A percentile compares a stretch with the other conserved stretches of the same genome.
Evolutionary conservation across 2,329 filamentous ascomycete genomes (phyloP).

Genomic region (Ascochyta pisi): DNA sequence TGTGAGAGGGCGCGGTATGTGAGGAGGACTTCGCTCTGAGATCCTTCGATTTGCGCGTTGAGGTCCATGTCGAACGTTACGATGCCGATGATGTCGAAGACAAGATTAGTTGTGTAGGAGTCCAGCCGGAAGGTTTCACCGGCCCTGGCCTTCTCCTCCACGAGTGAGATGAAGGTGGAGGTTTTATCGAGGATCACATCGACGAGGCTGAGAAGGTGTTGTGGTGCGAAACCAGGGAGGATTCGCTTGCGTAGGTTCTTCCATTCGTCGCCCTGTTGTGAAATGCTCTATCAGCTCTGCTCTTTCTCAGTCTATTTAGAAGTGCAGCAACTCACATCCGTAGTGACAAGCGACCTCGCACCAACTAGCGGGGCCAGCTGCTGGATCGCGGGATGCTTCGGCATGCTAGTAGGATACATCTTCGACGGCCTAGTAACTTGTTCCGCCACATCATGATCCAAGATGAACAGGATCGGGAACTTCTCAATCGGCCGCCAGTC

Average conservation of each 20-base stretch:
- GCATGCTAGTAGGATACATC: conserved; percentile 20
- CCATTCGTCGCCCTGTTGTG: conserved; percentile 20
- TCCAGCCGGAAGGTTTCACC: conserved; percentile 22
- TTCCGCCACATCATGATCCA: conserved; percentile 27
- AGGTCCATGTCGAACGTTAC: conserved; percentile 27
- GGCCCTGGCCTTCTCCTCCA: conserved; percentile 20
- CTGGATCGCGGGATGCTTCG: conserved; percentile 27
- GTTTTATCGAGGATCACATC: conserved; percentile 37
- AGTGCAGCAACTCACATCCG: conserved; percentile 18
- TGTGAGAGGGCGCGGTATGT: conserved; percentile 26
- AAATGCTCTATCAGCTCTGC: no score
- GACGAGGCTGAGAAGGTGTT: conserved; percentile 22
- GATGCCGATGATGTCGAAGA: conserved; percentile 32
- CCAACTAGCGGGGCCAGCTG: conserved; percentile 23
- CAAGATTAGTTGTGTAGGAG: conserved; percentile 23
- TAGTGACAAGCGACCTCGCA: conserved; percentile 25
- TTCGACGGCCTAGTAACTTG: conserved; percentile 27
- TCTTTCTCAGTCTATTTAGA: no score
- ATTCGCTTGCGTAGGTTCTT: conserved; percentile 20
- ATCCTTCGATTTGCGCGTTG: conserved; percentile 23
- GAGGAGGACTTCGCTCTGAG: conserved; percentile 21
- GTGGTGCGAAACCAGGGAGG: conserved; percentile 22
- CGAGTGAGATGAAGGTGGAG: conserved; percentile 29
- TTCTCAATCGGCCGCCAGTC: conserved; percentile 27
- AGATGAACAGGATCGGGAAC: conserved; percentile 21